Base-by-base conservation (phyloP, 2,329 filamentous ascomycete genomes). In the Pseudogymnoascus sp. region DNA sequence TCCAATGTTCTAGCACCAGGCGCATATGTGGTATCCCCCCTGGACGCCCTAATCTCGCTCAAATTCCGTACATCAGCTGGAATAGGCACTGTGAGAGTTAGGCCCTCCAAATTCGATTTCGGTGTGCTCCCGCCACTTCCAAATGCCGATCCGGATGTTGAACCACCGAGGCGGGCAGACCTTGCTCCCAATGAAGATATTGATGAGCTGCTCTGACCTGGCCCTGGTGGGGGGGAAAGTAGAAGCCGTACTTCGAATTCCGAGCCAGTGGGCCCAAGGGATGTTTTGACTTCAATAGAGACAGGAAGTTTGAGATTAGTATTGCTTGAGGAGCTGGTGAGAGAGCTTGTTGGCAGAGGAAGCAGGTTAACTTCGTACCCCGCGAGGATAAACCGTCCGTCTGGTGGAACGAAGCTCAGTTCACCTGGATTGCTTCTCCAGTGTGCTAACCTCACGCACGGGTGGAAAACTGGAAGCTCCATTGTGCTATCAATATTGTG, bases 351-450 rank as follows among this genome's bases (percentile, higher is more conserved):
- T 12, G 35, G 42, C 13, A 44, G 29, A 0, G 92, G 92, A 10
- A 97, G 79, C 21, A 99, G 77, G 73, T 99, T 91, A 17, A 96
- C 91, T 74, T 97, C 93, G 72, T 99, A 99, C 21, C 92, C 92
- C 33, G 92, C 92, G 15, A 99, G 81, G 41, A 96, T 89, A 73
- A 97, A 99, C 44, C 91, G 85, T 33, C 94, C 94, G 73, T 99
- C 94, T 0, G 94, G 94, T 1, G 94, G 94, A 10, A 99, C 85
- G 71, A 99, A 99, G 71, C 91, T 96, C n/a, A 99, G 79, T 66
- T 96, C 90, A 2, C 94, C 94, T 0, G 92, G 91, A 62, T 85
- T 84, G 69, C 96, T 91, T 68, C 88, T 88, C 94, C 94, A 99
- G 66, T 87, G 83, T n/a, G 88, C 89, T 2, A 99, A 79, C 15